These are phyloP conservation scores for Filobasidium floriforme DNA, from an alignment of 768 basidiomycete species.

Conservation along the genomic window DNA sequence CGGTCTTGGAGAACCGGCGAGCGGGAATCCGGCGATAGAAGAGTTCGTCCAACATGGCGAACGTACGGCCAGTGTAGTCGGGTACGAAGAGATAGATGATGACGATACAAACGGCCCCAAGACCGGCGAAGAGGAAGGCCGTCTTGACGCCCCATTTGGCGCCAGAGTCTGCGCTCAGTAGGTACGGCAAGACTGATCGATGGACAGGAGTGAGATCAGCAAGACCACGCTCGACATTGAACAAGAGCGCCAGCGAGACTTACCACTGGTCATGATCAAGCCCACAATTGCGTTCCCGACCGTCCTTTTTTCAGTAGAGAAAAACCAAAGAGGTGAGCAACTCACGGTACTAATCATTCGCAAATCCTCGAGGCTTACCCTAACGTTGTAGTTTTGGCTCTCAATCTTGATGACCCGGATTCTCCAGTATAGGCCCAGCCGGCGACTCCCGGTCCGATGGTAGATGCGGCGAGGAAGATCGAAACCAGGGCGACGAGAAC, in stretches of 20 bases:
- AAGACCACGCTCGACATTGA: not conserved
- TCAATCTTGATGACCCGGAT: slow-evolving; percentile 19
- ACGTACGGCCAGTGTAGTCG: slow-evolving; percentile 24
- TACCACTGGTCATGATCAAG: slow-evolving; percentile 20
- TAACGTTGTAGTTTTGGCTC: slow-evolving; percentile 26
- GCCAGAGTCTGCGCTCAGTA: slow-evolving; percentile 17
- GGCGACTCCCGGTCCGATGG: slow-evolving; percentile 16
- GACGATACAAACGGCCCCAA: slow-evolving; percentile 21
- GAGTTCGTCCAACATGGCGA: slow-evolving; percentile 20
- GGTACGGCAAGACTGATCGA: slow-evolving; percentile 22
- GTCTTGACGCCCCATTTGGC: slow-evolving; percentile 22
- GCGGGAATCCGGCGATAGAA: slow-evolving; percentile 16
- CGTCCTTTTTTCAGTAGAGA: too few relatives aligned
- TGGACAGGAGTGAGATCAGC: not conserved
- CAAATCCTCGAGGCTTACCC: too few relatives aligned
- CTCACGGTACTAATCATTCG: too few relatives aligned
- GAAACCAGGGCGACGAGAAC: slow-evolving; percentile 22
- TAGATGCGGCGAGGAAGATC: slow-evolving; percentile 18
- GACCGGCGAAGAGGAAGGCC: slow-evolving; percentile 24
- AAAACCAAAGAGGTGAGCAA: too few relatives aligned
- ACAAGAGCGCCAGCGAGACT: not conserved
- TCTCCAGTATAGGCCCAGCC: slow-evolving; percentile 27
- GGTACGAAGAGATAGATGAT: slow-evolving; percentile 25
- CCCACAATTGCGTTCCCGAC: slow-evolving; percentile 25
- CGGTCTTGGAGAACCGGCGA: slow-evolving; percentile 17